Percentiles rank a stretch among this genome's conserved stretches.
phyloP scores from a whole-genome alignment of 495 filamentous ascomycete species.

The Aspergillus heteromorphus region DNA sequence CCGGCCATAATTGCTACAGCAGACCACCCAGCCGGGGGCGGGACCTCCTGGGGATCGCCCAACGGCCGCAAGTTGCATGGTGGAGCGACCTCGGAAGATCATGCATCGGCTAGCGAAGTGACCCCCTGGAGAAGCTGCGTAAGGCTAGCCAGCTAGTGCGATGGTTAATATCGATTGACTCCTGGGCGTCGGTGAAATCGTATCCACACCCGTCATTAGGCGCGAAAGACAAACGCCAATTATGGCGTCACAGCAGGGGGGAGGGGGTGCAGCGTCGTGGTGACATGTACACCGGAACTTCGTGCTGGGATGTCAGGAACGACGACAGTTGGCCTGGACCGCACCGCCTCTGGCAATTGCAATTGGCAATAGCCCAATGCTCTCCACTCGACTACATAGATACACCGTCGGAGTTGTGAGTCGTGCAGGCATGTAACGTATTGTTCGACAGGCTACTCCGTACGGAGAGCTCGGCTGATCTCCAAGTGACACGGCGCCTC shows the following conservation, averaged over 20 bases:
- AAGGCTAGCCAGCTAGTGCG: slow-evolving; percentile 4
- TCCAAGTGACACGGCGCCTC: too few relatives aligned
- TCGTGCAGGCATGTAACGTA: too few relatives aligned
- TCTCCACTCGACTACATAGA: too few relatives aligned
- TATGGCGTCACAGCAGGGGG: background rate
- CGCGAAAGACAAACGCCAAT: background rate
- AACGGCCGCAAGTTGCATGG: background rate
- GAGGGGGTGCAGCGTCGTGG: background rate
- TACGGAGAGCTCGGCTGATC: too few relatives aligned
- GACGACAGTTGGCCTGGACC: background rate
- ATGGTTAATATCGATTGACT: background rate
- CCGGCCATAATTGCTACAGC: too few relatives aligned
- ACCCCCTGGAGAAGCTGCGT: slow-evolving; percentile 4
- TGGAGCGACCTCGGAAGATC: slow-evolving; percentile 5
- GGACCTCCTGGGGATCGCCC: background rate
- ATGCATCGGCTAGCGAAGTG: background rate
- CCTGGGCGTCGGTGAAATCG: background rate
- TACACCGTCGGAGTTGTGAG: too few relatives aligned
- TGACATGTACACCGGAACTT: background rate
- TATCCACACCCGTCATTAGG: slow-evolving; percentile 4
- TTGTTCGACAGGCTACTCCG: too few relatives aligned
- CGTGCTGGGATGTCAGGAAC: background rate
- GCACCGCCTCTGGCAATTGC: too few relatives aligned
- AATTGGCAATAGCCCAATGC: too few relatives aligned
- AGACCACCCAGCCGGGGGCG: too few relatives aligned